Evolutionary conservation across 2,329 filamentous ascomycete species (phyloP), one percentile per base, ranked within the genome.

Genomic region (Aspergillus niger): DNA sequence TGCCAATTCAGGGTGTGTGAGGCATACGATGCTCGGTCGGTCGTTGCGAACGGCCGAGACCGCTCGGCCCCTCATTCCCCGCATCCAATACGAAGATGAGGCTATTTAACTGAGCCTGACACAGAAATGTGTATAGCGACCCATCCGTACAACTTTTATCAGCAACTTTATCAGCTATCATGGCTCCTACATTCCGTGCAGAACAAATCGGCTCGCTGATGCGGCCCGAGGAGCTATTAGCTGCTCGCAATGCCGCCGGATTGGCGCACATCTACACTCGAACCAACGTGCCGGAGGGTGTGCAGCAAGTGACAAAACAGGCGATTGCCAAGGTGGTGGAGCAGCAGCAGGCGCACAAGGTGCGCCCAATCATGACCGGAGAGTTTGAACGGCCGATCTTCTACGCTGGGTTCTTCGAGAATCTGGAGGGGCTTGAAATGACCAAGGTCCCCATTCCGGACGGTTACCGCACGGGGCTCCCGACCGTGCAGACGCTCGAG

Each of bases 141-240:
- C 13, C 10, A 36, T 36, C 13, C 5, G 5, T 11, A 5, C 32
- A 15, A 3, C 5, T 13, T 13, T 36, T 6, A 5, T 36, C 10
- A 3, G 28, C 28, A 30, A 30, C 28, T 11, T 10, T 13, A 6
- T 13, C 32, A 36, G 5, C 4, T 17, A 57, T 15, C 32, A 58
- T 58, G 55, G 47, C 55, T 28, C 55, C 55, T 8, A 22, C 15
- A 13, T 70, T 69, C 44, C 62, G 64, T 20, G 72, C 69, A 20
- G 68, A 71, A 43, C 69, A 71, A 20, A 61, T 71, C 15, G 69
- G 69, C 10, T 71, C 69, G 17, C 61, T 71, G 1, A 61, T 71
- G 15, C 64, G 68, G 8, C 67, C 69, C 1, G 55, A 63, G 15
- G 59, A 62, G 6, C 61, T 71, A 0, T 49, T 70, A 8, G 61